A percentile compares a stretch with the other conserved stretches of the same genome.
These are phyloP conservation scores for Taphrina betulina DNA, from an alignment of 1,139 yeast species.

Conservation along the genomic window DNA sequence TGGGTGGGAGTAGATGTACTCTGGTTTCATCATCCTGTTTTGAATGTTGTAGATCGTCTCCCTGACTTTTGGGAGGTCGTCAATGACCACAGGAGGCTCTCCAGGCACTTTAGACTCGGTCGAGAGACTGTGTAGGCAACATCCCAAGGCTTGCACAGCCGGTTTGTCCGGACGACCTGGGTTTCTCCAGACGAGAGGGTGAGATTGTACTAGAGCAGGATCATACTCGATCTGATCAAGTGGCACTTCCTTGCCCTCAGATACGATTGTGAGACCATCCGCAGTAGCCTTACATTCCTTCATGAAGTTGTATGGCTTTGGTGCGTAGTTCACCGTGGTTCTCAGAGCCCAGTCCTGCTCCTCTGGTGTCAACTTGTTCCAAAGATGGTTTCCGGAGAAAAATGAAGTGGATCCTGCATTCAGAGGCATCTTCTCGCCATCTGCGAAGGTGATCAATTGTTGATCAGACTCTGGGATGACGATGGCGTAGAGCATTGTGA, in stretches of 20 bases:
- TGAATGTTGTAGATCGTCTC: slow-evolving; percentile 64
- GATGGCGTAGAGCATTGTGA: slow-evolving; percentile 77
- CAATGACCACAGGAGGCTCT: slow-evolving; percentile 55
- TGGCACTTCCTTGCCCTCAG: slow-evolving; percentile 71
- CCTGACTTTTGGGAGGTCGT: slow-evolving; percentile 70
- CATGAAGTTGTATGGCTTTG: slow-evolving; percentile 84
- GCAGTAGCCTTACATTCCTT: slow-evolving; percentile 76
- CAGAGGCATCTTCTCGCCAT: slow-evolving; percentile 57
- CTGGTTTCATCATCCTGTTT: slow-evolving; percentile 82
- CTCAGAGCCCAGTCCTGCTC: slow-evolving; percentile 71
- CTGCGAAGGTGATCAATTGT: slow-evolving; percentile 61
- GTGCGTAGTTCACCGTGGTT: slow-evolving; percentile 81
- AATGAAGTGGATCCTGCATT: slow-evolving; percentile 84
- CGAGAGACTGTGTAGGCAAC: slow-evolving; percentile 69
- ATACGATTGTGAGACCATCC: slow-evolving; percentile 81
- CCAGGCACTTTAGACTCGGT: slow-evolving; percentile 42
- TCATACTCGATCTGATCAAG: slow-evolving; percentile 81
- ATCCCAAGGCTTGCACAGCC: slow-evolving; percentile 82
- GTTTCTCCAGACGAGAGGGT: slow-evolving; percentile 89
- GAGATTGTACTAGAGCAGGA: slow-evolving; percentile 64
- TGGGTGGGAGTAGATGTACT: slow-evolving; percentile 70
- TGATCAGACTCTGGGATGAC: slow-evolving; percentile 58
- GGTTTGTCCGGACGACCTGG: slow-evolving; percentile 74
- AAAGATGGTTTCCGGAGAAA: slow-evolving; percentile 76
- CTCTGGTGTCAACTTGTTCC: slow-evolving; percentile 60